phyloP scores from a whole-genome alignment of 2,329 filamentous ascomycete genomes.

The Bimuria novae-zelandiae region DNA sequence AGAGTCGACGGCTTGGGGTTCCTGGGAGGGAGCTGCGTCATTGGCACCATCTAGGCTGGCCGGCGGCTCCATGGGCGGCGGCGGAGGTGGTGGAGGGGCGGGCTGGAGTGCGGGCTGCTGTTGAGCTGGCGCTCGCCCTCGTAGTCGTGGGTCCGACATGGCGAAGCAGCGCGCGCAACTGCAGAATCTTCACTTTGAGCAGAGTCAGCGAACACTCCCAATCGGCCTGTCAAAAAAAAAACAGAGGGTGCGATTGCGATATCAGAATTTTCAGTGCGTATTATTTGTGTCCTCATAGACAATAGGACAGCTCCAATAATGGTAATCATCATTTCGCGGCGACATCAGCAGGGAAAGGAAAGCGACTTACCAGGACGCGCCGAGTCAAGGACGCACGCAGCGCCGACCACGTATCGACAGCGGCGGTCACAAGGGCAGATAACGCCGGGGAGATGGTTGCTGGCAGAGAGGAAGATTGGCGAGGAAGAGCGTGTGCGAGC shows the following conservation, averaged over 20 bases:
- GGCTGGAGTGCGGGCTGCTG: constrained; percentile 44
- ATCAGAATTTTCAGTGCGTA: constrained; percentile 50
- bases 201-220: constrained; percentile 25
- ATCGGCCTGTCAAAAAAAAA: constrained; percentile 1
- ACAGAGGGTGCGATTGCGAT: constrained; percentile 27
- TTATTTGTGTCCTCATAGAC: constrained; percentile 57
- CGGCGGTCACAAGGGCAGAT: constrained; percentile 15
- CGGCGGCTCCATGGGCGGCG: constrained; percentile 44
- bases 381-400: background rate
- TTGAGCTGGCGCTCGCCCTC: constrained; percentile 47
- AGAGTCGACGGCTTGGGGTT: constrained; percentile 46
- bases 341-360: constrained; percentile 4
- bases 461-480: constrained; percentile 11
- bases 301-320: constrained; percentile 81
- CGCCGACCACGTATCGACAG: constrained; percentile 9
- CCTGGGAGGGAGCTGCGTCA: constrained; percentile 28
- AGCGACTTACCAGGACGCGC: constrained; percentile 19
- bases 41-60: constrained; percentile 36
- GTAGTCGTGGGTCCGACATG: constrained; percentile 56
- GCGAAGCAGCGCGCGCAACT: constrained; percentile 14
- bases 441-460: constrained; percentile 22
- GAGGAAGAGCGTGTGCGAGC: constrained; percentile 7
- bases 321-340: constrained; percentile 59
- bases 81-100: constrained; percentile 58
- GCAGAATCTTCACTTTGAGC: constrained; percentile 29